Conservation (phyloP, 768 basidiomycete species). For the Cyclocybe cylindracea region DNA sequence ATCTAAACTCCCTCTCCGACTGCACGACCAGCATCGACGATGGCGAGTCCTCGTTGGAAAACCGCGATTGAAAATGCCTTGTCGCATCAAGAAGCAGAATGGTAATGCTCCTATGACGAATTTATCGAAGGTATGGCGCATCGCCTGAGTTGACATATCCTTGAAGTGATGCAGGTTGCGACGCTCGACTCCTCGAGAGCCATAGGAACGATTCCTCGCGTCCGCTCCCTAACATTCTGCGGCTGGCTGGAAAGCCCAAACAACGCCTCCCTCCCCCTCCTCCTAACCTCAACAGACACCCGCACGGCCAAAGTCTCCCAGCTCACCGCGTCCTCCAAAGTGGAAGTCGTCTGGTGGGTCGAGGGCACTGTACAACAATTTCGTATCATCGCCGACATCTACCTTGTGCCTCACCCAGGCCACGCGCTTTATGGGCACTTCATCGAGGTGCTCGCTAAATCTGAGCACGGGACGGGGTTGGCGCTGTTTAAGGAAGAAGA, state of each 20-base stretch:
- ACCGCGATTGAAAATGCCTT: constrained; percentile 43
- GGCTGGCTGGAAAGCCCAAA: constrained; percentile 47
- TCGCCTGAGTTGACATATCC: background rate
- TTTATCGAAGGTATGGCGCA: background rate
- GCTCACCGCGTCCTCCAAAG: constrained; percentile 44
- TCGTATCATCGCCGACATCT: constrained; percentile 60
- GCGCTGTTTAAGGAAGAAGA: constrained; percentile 42
- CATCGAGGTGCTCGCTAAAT: constrained; percentile 18
- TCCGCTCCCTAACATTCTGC: constrained; percentile 68
- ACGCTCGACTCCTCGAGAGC: constrained; percentile 43
- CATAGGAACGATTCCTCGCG: constrained; percentile 45
- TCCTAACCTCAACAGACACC: constrained; percentile 71
- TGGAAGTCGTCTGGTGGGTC: constrained; percentile 79
- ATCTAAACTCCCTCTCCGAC: no score
- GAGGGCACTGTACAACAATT: constrained; percentile 69
- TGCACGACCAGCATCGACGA: background rate
- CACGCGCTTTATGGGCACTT: constrained; percentile 39
- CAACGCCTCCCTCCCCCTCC: constrained; percentile 51
- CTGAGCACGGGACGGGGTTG: constrained; percentile 18
- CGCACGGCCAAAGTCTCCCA: constrained; percentile 70
- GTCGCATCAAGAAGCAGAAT: constrained; percentile 33
- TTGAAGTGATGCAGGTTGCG: constrained; percentile 60
- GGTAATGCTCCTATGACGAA: constrained; percentile 26
- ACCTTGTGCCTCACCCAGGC: constrained; percentile 52
- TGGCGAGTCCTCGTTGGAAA: constrained; percentile 46